Percentiles rank a stretch among this genome's conserved stretches.
These are phyloP conservation scores for Colletotrichum magnum DNA, from an alignment of 2,329 filamentous ascomycete genomes.

Conservation along the genomic window DNA sequence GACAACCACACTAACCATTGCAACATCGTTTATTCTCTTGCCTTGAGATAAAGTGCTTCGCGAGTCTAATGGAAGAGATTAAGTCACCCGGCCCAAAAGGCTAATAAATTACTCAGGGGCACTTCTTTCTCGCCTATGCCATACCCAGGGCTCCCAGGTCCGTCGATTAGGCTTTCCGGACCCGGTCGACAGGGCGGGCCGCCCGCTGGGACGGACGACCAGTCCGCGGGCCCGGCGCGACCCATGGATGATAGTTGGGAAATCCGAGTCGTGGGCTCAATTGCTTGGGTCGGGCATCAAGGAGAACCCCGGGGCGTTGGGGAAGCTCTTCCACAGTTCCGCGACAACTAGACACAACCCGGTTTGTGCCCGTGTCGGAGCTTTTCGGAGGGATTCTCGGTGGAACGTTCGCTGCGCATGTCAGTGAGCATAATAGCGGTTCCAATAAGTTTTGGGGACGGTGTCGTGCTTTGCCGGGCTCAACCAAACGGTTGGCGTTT, in stretches of 20 bases:
- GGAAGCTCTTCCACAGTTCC: neutral
- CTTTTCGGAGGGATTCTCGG: conserved; percentile 21
- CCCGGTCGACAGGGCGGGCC: neutral
- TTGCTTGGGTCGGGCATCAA: conserved; percentile 17
- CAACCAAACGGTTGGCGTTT: too few relatives aligned
- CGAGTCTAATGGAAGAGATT: too few relatives aligned
- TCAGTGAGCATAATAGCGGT: too few relatives aligned
- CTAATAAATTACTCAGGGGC: too few relatives aligned
- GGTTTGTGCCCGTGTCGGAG: conserved; percentile 12
- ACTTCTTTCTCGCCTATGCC: too few relatives aligned
- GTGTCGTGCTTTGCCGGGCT: too few relatives aligned
- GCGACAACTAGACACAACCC: conserved; percentile 1
- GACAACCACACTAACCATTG: too few relatives aligned
- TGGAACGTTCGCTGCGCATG: neutral
- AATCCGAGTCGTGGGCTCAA: conserved; percentile 10
- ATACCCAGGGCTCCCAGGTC: conserved; percentile 7
- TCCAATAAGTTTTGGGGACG: too few relatives aligned
- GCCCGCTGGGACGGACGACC: neutral
- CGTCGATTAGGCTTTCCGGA: conserved; percentile 4
- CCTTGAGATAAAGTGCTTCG: too few relatives aligned
- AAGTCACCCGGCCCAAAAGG: too few relatives aligned
- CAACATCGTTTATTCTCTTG: too few relatives aligned
- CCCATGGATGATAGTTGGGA: neutral
- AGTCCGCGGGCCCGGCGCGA: neutral
- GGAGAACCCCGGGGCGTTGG: neutral